Conservation (phyloP, 495 filamentous ascomycete species). For the Bacidia gigantensis region DNA sequence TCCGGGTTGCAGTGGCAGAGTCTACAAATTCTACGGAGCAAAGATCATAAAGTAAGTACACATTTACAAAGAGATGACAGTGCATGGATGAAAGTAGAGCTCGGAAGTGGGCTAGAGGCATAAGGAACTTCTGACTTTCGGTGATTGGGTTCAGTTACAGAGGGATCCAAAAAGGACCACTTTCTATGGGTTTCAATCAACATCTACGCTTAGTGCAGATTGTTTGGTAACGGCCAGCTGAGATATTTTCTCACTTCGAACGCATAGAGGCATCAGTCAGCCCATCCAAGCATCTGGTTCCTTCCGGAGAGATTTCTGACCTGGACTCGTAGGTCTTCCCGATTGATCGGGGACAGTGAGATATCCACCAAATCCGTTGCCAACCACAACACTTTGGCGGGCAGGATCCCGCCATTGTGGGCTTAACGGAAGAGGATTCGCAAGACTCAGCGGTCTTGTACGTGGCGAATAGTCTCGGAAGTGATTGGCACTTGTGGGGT, state of each 20-base stretch:
- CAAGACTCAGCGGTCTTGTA: conserved; percentile 42
- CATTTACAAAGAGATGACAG: too few relatives aligned
- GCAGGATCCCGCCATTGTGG: conserved; percentile 48
- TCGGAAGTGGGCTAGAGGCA: too few relatives aligned
- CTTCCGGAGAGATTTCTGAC: conserved; percentile 6
- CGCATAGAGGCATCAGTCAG: too few relatives aligned
- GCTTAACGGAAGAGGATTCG: conserved; percentile 34
- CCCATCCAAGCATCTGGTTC: conserved; percentile 19
- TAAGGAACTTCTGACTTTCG: too few relatives aligned
- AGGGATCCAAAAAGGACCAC: too few relatives aligned
- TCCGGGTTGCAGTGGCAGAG: conserved; percentile 21
- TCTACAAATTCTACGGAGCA: conserved; percentile 9
- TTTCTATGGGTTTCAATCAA: too few relatives aligned
- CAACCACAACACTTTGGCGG: conserved; percentile 49
- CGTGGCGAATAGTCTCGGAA: conserved; percentile 21
- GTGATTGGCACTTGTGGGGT: conserved; percentile 21
- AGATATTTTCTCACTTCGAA: too few relatives aligned
- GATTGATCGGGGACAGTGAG: conserved; percentile 58
- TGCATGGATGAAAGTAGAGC: too few relatives aligned
- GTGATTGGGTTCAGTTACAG: too few relatives aligned
- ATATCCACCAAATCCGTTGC: conserved; percentile 71
- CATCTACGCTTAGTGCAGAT: too few relatives aligned
- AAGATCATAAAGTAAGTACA: too few relatives aligned
- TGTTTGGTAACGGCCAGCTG: too few relatives aligned
- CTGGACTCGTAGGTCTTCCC: conserved; percentile 23